Evolutionary conservation across 176 grass and related monocot genomes (phyloP).

Genomic region (Oryza meridionalis): DNA sequence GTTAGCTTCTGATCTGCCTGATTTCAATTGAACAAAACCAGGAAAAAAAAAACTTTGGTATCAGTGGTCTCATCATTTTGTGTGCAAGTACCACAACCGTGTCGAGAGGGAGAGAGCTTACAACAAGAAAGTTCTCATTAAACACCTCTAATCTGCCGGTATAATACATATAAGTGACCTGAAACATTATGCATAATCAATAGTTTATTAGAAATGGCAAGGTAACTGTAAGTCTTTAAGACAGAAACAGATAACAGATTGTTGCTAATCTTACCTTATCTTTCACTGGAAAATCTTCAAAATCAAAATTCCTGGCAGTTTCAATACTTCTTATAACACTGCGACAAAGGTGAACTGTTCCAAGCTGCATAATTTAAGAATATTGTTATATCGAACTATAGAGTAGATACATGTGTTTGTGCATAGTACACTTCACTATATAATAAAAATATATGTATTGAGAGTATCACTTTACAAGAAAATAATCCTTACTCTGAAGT

Average conservation of each 20-base stretch:
- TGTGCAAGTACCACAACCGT: not conserved
- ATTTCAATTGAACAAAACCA: conserved; percentile 44
- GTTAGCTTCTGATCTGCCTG: conserved; percentile 95
- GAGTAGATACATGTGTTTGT: not conserved
- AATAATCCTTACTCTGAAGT: conserved; percentile 72
- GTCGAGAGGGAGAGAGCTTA: conserved; percentile 44
- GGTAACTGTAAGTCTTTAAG: conserved; percentile 1
- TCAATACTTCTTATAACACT: conserved; percentile 97
- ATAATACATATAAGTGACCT: conserved; percentile 99
- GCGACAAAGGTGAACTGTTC: conserved; percentile 90
- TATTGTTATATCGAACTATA: conserved; percentile 25
- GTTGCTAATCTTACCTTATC: conserved; percentile 64
- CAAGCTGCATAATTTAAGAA: conserved; percentile 78
- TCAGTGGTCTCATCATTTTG: conserved; percentile 18
- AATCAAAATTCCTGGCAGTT: conserved; percentile 95
- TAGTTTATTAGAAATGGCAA: conserved; percentile 8
- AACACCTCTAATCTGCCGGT: conserved; percentile 88
- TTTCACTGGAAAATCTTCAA: conserved; percentile 94
- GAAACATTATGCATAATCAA: conserved; percentile 38
- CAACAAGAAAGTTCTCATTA: conserved; percentile 90
- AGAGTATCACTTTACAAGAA: conserved; percentile 10
- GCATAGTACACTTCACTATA: not conserved
- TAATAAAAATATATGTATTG: conserved; percentile 7
- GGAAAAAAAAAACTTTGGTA: conserved; percentile 33
- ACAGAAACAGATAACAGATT: conserved; percentile 13